phyloP scores from a whole-genome alignment of 1,139 yeast species.

The Oligophagozyma castellii region DNA sequence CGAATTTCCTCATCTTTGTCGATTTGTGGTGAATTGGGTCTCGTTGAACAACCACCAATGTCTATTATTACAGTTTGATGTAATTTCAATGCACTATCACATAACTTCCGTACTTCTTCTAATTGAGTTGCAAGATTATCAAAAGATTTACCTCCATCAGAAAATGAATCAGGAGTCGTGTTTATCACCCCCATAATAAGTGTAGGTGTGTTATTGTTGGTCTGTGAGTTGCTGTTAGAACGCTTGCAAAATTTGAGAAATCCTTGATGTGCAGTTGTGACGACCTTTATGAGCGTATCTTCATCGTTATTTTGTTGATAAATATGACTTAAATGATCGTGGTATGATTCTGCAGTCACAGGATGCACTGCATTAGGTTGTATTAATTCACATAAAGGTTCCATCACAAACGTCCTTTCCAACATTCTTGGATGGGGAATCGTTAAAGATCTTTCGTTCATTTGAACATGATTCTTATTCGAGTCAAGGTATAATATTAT shows the following conservation, averaged over 20 bases:
- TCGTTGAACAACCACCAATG: constrained; percentile 86
- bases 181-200: constrained; percentile 75
- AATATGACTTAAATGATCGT: constrained; percentile 51
- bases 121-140: constrained; percentile 29
- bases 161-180: constrained; percentile 88
- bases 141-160: constrained; percentile 61
- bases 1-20: constrained; percentile 41
- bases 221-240: constrained; percentile 5
- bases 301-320: constrained; percentile 24
- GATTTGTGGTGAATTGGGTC: constrained; percentile 64
- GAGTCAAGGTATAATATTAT: constrained; percentile 43
- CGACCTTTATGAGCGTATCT: constrained; percentile 16
- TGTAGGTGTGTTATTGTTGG: constrained; percentile 20
- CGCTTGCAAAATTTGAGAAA: constrained; percentile 15
- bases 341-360: constrained; percentile 68
- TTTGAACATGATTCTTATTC: constrained; percentile 15
- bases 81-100: constrained; percentile 44
- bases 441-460: constrained; percentile 43
- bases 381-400: constrained; percentile 73
- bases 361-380: constrained; percentile 60
- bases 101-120: constrained; percentile 30
- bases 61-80: constrained; percentile 63
- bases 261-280: constrained; percentile 11
- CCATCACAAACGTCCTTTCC: constrained; percentile 79
- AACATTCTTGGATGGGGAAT: constrained; percentile 84